Evolutionary conservation across 306 rosid genomes (phyloP), one percentile per base, ranked within the genome.

Genomic region (Sphenostylis stenocarpa): DNA sequence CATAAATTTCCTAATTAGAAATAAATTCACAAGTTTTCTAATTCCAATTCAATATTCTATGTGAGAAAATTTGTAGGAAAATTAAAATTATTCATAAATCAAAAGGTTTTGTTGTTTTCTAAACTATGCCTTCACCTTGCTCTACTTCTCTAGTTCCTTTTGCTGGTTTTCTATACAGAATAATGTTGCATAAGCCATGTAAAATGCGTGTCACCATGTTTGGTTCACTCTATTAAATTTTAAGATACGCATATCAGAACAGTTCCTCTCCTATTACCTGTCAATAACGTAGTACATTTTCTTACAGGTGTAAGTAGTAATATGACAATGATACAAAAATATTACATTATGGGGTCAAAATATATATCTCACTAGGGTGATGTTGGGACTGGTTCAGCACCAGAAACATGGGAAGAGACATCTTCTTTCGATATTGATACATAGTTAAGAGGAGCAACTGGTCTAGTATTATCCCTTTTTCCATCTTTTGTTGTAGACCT

Each of bases 391-490:
- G 88, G 83, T 41, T 93, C 98, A 23, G 84, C 36, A 65, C 93
- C 96, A 34, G 96, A 91, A 83, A 86, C 81, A 21, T 93, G 90
- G 49, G 96, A 93, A 23, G 80, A 88, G 17, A 84, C 88, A 77
- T 93, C 98, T 17, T 91, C 98, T 84, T 93, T 93, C 16, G 97
- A 87, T 34, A 93, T 62, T 4, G 94, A 87, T 9, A 86, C 93
- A 31, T 87, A 84, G 83, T 89, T 90, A 73, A 84, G 72, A 0
- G 96, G 96, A 73, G 94, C 96, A 73, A 73, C 84, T 3, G 87
- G 97, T 84, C 91, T 80, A 38, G 64, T 60, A 43, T 52, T 86
- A 73, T 90, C 96, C 84, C 85, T 85, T 81, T 85, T 91, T 52
- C 85, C 91, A 14, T 93, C 97, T 81, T 93, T 93, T 0, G 72